A percentile compares a stretch with the other conserved stretches of the same genome.
phyloP scores from a whole-genome alignment of 495 filamentous ascomycete genomes.

The Penicillium pancosmium region DNA sequence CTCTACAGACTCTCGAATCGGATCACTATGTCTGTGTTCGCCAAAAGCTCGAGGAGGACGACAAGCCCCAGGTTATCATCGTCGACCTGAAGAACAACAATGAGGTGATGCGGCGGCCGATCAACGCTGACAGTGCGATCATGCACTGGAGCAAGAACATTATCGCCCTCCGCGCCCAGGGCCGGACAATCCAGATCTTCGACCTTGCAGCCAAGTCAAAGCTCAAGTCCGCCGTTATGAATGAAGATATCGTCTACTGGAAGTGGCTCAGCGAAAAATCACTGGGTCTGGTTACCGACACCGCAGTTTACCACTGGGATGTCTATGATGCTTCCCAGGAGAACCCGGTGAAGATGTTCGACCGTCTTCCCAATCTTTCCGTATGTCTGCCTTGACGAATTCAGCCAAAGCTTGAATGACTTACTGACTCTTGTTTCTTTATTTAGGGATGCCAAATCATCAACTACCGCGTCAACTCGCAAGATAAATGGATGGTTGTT shows the following conservation, averaged over 20 bases:
- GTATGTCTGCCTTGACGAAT: conserved; percentile 52
- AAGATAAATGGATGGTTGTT: conserved; percentile 97
- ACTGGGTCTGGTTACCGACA: conserved; percentile 88
- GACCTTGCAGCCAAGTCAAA: conserved; percentile 87
- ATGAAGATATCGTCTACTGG: conserved; percentile 97
- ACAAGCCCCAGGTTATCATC: conserved; percentile 92
- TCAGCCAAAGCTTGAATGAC: background rate
- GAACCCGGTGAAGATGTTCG: conserved; percentile 86
- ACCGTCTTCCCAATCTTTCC: conserved; percentile 83
- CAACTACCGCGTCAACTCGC: conserved; percentile 95
- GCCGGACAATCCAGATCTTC: conserved; percentile 95
- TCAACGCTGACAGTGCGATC: conserved; percentile 99
- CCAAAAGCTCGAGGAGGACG: conserved; percentile 79
- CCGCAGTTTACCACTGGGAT: conserved; percentile 94
- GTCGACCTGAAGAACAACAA: conserved; percentile 94
- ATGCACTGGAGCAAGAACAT: conserved; percentile 98
- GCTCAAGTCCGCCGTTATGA: conserved; percentile 92
- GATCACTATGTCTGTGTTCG: conserved; percentile 94
- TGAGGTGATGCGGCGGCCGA: conserved; percentile 88
- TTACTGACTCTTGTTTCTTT: conserved; percentile 22
- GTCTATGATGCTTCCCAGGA: conserved; percentile 79
- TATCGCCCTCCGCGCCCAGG: conserved; percentile 92
- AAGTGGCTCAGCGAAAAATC: conserved; percentile 94
- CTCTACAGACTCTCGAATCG: conserved; percentile 87
- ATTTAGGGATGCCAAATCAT: conserved; percentile 93